Evolutionary conservation across 2,329 filamentous ascomycete genomes (phyloP).

Genomic region (Lasiodiplodia hormozganensis): DNA sequence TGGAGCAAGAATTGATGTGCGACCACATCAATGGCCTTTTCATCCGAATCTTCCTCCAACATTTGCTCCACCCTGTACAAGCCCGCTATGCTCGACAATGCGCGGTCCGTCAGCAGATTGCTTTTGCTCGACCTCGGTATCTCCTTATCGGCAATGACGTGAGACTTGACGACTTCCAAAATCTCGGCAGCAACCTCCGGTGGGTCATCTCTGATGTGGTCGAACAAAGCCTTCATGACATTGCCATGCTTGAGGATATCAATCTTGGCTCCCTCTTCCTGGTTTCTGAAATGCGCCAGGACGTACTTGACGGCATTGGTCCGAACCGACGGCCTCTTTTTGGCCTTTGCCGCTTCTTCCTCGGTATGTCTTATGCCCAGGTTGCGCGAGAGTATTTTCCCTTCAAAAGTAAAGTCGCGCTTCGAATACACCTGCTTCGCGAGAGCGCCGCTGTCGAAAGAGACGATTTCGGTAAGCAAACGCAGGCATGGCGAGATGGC

Average conservation of each 20-base stretch:
- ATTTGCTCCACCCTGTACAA: constrained; percentile 50
- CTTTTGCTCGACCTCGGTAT: constrained; percentile 78
- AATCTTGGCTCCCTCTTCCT: constrained; percentile 77
- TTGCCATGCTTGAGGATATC: constrained; percentile 81
- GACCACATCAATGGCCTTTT: constrained; percentile 68
- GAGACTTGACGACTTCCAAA: constrained; percentile 70
- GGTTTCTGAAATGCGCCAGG: constrained; percentile 77
- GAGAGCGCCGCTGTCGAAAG: constrained; percentile 82
- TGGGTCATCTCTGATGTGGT: constrained; percentile 78
- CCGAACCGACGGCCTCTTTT: constrained; percentile 76
- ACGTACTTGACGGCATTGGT: constrained; percentile 85
- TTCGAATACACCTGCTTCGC: constrained; percentile 79
- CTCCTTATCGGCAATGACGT: constrained; percentile 76
- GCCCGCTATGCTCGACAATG: constrained; percentile 68
- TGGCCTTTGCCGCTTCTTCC: constrained; percentile 65
- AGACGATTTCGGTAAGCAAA: constrained; percentile 83
- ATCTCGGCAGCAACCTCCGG: constrained; percentile 77
- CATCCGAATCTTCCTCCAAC: constrained; percentile 53
- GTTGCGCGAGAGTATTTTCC: constrained; percentile 78
- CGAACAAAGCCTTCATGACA: constrained; percentile 73
- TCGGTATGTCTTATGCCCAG: constrained; percentile 71
- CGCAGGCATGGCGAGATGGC: constrained; percentile 88
- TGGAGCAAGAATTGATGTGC: constrained; percentile 78
- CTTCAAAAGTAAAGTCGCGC: constrained; percentile 74
- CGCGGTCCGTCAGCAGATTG: constrained; percentile 75